Conservation (phyloP, 2,329 filamentous ascomycete species). For the Aspergillus arachidicola region DNA sequence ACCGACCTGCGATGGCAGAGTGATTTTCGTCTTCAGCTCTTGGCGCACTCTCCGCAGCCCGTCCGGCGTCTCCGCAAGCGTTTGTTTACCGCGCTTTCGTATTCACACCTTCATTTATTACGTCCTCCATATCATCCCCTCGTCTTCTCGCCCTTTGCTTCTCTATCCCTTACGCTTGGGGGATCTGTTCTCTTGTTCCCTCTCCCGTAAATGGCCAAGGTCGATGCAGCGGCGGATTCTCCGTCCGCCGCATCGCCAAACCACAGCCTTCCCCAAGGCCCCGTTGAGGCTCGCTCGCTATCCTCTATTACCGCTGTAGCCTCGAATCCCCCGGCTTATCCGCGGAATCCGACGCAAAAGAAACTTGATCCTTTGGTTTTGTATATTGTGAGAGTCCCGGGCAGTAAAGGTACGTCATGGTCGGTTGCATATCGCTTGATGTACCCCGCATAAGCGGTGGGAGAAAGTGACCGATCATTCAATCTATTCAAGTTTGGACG, state of each 20-base stretch:
- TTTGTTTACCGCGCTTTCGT: slow-evolving; percentile 7
- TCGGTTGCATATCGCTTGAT: neutral
- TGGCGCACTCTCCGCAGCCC: slow-evolving; percentile 11
- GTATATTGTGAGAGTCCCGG: slow-evolving; percentile 92
- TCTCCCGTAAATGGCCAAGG: slow-evolving; percentile 24
- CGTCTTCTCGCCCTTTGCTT: neutral
- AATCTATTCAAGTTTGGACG: neutral
- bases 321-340: slow-evolving; percentile 83
- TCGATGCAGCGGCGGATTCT: slow-evolving; percentile 29
- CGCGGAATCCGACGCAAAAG: slow-evolving; percentile 71
- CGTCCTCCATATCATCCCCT: neutral
- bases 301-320: slow-evolving; percentile 78
- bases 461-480: neutral
- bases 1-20: neutral
- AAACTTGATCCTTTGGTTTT: slow-evolving; percentile 73
- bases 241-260: slow-evolving; percentile 25
- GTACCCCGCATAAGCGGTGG: slow-evolving; percentile 13
- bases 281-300: slow-evolving; percentile 80
- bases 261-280: slow-evolving; percentile 25
- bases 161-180: neutral
- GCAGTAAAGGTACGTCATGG: slow-evolving; percentile 70
- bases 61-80: slow-evolving; percentile 1
- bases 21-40: slow-evolving; percentile 9
- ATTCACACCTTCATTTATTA: neutral
- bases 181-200: neutral